Evolutionary conservation across 2,329 filamentous ascomycete genomes (phyloP), one percentile per base, ranked within the genome.

Genomic region (Ophidiomyces ophidiicola): DNA sequence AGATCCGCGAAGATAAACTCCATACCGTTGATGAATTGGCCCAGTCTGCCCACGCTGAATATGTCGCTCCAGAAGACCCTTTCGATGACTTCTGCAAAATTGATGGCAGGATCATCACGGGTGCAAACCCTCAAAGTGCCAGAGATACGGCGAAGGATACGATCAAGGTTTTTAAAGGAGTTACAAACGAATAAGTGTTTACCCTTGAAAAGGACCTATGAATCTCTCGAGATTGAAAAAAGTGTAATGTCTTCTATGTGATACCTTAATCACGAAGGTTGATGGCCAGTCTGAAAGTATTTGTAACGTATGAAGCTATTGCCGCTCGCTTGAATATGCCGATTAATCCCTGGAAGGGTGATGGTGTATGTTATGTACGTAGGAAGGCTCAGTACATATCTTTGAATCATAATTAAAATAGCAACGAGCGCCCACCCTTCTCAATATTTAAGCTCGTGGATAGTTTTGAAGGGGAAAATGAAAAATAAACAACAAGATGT

Each of bases 121-220:
- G 63, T 1, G 53, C 58, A 47, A 66, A 66, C 46, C 62, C 63
- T 4, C 56, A 57, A 5, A 66, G 63, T 46, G 56, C 63, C 5
- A 45, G 36, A 7, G 59, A 57, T 6, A 64, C 61, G 21, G 61
- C 61, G 6, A 48, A 52, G 34, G 62, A 61, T 33, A 58, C 51
- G 1, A 57, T 66, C 12, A 51, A 55, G 21, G 59, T 53, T 4
- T 67, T 63, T 44, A 53, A 64, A 11, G 46, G 46, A 29, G 23
- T 40, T 23, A 26, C 32, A 19, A 42, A 36, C 14, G 56, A 42
- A 37, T 43, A 32, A 43, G 7, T 32, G 30, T 14, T n/a, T n/a
- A n/a, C n/a, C n/a, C 21, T 26, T 26, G 24, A 26, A 26, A n/a
- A n/a, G 24, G n/a, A 26, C 7, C 24, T 26, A 32, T n/a, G 29